Conservation (phyloP, 768 basidiomycete species). For the Leccinum longicurvipes region DNA sequence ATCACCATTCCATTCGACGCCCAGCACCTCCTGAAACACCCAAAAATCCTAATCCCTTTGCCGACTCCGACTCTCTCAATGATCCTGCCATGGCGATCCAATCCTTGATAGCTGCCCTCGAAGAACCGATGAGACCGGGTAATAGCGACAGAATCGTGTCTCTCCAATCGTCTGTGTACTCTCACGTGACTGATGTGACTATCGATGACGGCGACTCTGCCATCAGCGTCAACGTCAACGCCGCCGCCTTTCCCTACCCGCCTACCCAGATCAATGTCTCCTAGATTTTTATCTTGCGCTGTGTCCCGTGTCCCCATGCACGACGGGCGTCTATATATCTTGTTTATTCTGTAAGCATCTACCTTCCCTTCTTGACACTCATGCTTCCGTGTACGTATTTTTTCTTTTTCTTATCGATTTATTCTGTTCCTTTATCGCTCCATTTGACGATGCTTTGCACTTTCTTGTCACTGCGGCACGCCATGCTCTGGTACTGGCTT, state of each 20-base stretch:
- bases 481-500: constrained; percentile 18
- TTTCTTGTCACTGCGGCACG: constrained; percentile 3
- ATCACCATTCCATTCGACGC: constrained; percentile 28
- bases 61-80: constrained; percentile 31
- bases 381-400: constrained; percentile 15
- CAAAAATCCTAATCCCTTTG: constrained; percentile 39
- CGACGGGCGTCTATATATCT: not conserved
- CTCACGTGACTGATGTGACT: constrained; percentile 14
- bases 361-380: constrained; percentile 1
- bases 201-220: constrained; percentile 27
- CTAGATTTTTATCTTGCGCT: constrained; percentile 2
- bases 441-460: constrained; percentile 2
- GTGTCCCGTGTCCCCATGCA: not conserved
- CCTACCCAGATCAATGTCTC: constrained; percentile 16
- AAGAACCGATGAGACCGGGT: constrained; percentile 43
- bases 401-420: not conserved
- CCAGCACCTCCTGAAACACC: constrained; percentile 12
- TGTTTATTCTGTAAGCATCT: constrained; percentile 8
- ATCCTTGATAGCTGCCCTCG: constrained; percentile 68
- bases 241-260: constrained; percentile 31
- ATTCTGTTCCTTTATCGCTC: not conserved
- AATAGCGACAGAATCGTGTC: constrained; percentile 53
- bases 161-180: constrained; percentile 49
- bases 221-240: constrained; percentile 17
- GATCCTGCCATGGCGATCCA: constrained; percentile 41